Conservation (phyloP, 192 early-diverging fungal species). For the Helicostylum pulchrum region DNA sequence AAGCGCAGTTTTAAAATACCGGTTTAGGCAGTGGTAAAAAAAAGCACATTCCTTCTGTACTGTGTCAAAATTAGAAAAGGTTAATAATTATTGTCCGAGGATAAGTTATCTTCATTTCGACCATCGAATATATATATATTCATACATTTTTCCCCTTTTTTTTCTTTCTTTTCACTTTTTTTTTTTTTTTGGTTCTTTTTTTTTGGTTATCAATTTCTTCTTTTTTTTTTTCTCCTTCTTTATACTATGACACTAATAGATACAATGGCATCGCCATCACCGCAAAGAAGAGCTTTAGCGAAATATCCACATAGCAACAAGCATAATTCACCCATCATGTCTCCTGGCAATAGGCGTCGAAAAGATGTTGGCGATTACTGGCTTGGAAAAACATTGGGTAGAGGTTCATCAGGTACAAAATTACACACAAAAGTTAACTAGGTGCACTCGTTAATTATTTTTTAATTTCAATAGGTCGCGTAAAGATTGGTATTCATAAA, state of each 20-base stretch:
- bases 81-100: too few relatives aligned
- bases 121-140: neutral
- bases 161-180: neutral
- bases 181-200: constrained; percentile 5
- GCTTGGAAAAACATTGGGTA: constrained; percentile 46
- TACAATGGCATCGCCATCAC: constrained; percentile 26
- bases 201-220: too few relatives aligned
- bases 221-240: neutral
- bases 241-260: neutral
- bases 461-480: constrained; percentile 36
- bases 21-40: too few relatives aligned
- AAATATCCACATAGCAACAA: constrained; percentile 6
- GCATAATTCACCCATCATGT: constrained; percentile 8
- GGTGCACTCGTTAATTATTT: too few relatives aligned
- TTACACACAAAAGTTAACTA: neutral
- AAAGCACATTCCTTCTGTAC: too few relatives aligned
- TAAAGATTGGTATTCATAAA: constrained; percentile 49
- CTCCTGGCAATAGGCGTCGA: constrained; percentile 27
- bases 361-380: constrained; percentile 49
- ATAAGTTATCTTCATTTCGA: constrained; percentile 11
- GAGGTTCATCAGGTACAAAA: constrained; percentile 49
- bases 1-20: too few relatives aligned
- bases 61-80: too few relatives aligned
- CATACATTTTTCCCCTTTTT: constrained; percentile 20
- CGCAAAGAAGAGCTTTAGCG: constrained; percentile 21